Base-by-base conservation (phyloP, 192 early-diverging fungal species). In the Entomortierella lignicola region DNA sequence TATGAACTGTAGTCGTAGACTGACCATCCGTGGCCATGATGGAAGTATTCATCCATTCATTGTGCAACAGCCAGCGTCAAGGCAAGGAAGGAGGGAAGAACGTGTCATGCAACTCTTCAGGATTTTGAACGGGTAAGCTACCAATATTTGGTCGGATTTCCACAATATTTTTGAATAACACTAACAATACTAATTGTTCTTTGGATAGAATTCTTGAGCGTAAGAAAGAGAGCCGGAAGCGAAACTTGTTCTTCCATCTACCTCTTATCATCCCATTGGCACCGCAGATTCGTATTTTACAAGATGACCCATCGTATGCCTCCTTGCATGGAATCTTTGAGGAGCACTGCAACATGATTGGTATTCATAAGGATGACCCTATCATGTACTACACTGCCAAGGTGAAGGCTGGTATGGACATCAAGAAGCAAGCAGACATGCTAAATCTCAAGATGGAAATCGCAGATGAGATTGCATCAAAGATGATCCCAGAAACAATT, bases 241-340 rank as follows among this genome's bases (percentile, higher is more conserved):
- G 93, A 54, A 92, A 94, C 66, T 59, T 97, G 42, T 83, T 85
- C 58, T 94, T 94, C 91, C 91, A 95, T 56, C 73, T 96, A 20
- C 98, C 98, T 13, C 85, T 92, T 44, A 95, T 99, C 52, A 91
- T 99, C 2, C 96, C 97, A 12, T 80, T 99, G 27, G 92, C 97
- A 0, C 95, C 94, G 7, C 92, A 96, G 69, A 90, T 98, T 31
- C 93, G 98, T 12, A 86, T 99, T 21, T 91, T 99, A 5, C 88
- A 96, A 80, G 96, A 98, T 80, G 95, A 98, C 75, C 88, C 95
- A 7, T 93, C 93, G 15, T 92, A 97, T 56, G 88, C 90, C 27
- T 93, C 94, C 10, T 80, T 99, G 26, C 94, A 98, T 68, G 95
- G 98, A 50, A 92, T 99, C 43, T 99, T 93, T 80, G 97, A 98